phyloP scores from a whole-genome alignment of 495 filamentous ascomycete genomes.

The Usnea hakonensis region DNA sequence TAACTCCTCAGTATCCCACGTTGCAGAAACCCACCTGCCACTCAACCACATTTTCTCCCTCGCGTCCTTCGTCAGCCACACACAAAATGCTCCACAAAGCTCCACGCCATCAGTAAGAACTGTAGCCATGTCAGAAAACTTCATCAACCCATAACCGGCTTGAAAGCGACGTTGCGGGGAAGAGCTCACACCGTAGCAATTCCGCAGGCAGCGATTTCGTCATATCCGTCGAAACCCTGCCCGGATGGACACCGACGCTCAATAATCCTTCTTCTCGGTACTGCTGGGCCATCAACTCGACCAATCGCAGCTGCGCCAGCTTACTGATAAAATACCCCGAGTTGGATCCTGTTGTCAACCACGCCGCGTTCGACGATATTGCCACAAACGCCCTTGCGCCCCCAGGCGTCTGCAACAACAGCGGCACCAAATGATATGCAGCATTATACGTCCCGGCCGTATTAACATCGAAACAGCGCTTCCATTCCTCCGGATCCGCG shows the following conservation, averaged over 20 bases:
- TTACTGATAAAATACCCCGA: slow-evolving; percentile 37
- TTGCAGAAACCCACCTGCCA: slow-evolving; percentile 33
- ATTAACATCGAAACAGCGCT: slow-evolving; percentile 37
- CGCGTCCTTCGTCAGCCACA: slow-evolving; percentile 32
- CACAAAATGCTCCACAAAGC: slow-evolving; percentile 34
- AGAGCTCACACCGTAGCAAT: slow-evolving; percentile 21
- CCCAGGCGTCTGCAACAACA: slow-evolving; percentile 27
- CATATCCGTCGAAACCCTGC: slow-evolving; percentile 38
- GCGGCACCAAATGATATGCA: slow-evolving; percentile 35
- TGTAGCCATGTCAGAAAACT: slow-evolving; percentile 12
- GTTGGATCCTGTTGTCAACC: slow-evolving; percentile 16
- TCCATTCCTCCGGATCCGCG: slow-evolving; percentile 30
- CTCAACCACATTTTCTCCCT: slow-evolving; percentile 29
- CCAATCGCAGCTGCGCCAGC: slow-evolving; percentile 34
- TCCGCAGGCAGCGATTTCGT: slow-evolving; percentile 22
- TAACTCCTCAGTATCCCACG: slow-evolving; percentile 39
- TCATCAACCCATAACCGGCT: neutral
- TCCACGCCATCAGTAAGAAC: slow-evolving; percentile 31
- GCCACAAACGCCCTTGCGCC: slow-evolving; percentile 31
- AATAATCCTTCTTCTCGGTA: slow-evolving; percentile 36
- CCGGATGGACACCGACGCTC: slow-evolving; percentile 41
- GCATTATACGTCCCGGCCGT: slow-evolving; percentile 37
- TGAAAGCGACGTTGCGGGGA: neutral
- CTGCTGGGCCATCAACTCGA: slow-evolving; percentile 39
- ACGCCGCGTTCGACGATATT: slow-evolving; percentile 25